Percentiles rank a stretch among this genome's conserved stretches.
These are phyloP conservation scores for Letharia columbiana DNA, from an alignment of 495 filamentous ascomycete species.

Conservation along the genomic window DNA sequence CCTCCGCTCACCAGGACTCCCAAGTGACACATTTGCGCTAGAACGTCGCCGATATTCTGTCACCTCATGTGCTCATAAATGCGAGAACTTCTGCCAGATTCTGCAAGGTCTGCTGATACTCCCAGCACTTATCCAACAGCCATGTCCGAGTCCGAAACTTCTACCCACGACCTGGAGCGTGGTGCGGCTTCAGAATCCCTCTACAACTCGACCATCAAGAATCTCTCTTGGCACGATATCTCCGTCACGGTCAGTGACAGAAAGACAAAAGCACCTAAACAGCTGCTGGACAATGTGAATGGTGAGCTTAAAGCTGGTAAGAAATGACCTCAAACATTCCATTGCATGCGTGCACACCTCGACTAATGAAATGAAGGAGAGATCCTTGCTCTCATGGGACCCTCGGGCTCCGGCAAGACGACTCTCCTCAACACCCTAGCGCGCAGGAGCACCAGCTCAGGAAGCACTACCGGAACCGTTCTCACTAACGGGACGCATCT, in stretches of 20 bases:
- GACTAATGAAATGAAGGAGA: conserved; percentile 44
- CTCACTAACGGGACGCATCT: conserved; percentile 15
- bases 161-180: neutral
- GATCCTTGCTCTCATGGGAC: conserved; percentile 68
- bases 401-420: conserved; percentile 70
- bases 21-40: neutral
- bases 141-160: neutral
- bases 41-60: neutral
- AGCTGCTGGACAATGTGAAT: conserved; percentile 44
- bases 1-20: neutral
- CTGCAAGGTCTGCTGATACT: neutral
- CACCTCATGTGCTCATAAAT: neutral
- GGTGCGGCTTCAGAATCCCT: neutral
- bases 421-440: conserved; percentile 70
- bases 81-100: neutral
- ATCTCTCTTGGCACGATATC: conserved; percentile 53
- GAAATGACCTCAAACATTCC: neutral
- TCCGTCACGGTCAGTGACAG: conserved; percentile 63
- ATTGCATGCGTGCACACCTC: neutral
- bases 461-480: conserved; percentile 13
- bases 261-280: conserved; percentile 49
- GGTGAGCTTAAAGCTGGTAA: conserved; percentile 45
- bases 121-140: neutral
- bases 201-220: conserved; percentile 34
- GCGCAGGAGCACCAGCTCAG: conserved; percentile 41